Base-by-base conservation (phyloP, 2,329 filamentous ascomycete species). In the Aureobasidium sp. region DNA sequence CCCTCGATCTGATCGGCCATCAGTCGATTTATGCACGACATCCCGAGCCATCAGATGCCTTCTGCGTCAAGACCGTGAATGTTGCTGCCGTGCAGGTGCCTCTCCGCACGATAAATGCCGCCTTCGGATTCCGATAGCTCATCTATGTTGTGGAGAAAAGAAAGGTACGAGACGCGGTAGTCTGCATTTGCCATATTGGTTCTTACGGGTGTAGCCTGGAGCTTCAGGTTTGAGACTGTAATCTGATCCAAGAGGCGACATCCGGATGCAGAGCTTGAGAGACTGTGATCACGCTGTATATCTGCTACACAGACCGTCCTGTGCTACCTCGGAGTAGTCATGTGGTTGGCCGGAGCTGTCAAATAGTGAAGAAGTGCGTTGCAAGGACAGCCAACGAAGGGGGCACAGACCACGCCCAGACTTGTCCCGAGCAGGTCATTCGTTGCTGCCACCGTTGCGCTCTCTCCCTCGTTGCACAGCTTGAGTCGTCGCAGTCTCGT, bases 11-110 rank as follows among this genome's bases (percentile, higher is more conserved):
- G 22, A 41, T 27, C 51, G n/a, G 22, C 51, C 27, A 36, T 42
- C 52, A 55, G 22, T 55, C 36, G 52, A 55, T n/a, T 39, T 57
- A 57, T 57, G 53, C 53, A 57, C 39, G n/a, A 57, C 39, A 45
- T 31, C n/a, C 27, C 53, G 53, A 45, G n/a, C 4, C 6, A 36
- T 57, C 53, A 57, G 39, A 36, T 34, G 53, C 53, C 44, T 57
- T 39, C n/a, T 57, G 39, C 53, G 29, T 57, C 53, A 34, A 22
- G 53, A 31, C 20, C 17, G 15, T n/a, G 41, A 42, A 34, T 29
- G 14, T 42, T 37, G 52, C 42, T 42, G 37, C 12, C 14, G 20
- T 27, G 39, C 41, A 14, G 14, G 6, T 55, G 20, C 22, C 34
- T 39, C 51, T 56, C 37, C 37, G 8, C 11, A 44, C 14, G 25